Percentiles rank a stretch among this genome's conserved stretches.
These are phyloP conservation scores for Camellia japonica DNA, from an alignment of 148 eudicot genomes.

Conservation along the genomic window DNA sequence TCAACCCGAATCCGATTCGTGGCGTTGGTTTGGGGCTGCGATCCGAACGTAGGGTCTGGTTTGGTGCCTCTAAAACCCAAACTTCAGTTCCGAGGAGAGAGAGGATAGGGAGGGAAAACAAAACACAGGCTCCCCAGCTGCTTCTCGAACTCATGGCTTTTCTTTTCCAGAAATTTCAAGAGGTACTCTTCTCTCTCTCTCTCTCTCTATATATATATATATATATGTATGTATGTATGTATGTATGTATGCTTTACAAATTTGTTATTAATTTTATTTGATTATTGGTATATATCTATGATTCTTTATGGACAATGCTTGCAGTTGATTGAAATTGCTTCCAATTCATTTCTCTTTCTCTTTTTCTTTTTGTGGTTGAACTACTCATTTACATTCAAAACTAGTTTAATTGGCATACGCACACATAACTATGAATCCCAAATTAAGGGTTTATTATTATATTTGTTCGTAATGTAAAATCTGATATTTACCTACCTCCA, in stretches of 20 bases:
- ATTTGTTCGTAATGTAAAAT: too few species aligned
- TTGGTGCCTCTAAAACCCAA: too few species aligned
- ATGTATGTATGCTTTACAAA: background rate
- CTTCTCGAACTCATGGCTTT: slow-evolving; percentile 32
- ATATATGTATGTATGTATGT: too few species aligned
- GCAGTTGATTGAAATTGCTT: background rate
- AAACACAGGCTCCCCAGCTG: too few species aligned
- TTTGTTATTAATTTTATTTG: background rate
- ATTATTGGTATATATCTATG: background rate
- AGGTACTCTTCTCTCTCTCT: slow-evolving; percentile 32
- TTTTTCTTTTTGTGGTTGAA: background rate
- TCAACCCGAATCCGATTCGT: too few species aligned
- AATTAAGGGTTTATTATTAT: background rate
- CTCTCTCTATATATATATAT: background rate
- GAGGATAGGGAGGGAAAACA: too few species aligned
- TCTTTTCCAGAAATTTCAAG: slow-evolving; percentile 71
- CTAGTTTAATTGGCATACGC: background rate
- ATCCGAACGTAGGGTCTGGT: too few species aligned
- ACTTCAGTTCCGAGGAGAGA: too few species aligned
- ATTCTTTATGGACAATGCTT: background rate
- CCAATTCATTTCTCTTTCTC: background rate
- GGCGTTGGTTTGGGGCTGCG: too few species aligned
- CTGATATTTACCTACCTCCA: too few species aligned
- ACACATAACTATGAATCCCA: background rate
- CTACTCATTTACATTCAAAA: background rate